These are phyloP conservation scores for Alternaria sp. DNA, from an alignment of 2,329 filamentous ascomycete species.

Conservation along the genomic window DNA sequence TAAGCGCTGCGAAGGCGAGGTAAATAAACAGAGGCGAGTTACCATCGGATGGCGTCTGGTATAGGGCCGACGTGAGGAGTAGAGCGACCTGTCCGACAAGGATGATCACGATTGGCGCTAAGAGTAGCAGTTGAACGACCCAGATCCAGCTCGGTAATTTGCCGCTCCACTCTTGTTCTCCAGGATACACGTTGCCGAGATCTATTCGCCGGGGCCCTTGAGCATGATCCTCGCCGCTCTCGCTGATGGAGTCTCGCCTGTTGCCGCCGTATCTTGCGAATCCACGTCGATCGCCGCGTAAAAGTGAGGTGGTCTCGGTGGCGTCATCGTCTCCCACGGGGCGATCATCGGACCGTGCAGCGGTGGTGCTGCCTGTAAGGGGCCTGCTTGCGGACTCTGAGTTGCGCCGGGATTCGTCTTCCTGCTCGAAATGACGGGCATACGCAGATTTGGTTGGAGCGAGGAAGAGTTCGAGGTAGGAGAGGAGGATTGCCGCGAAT, in stretches of 20 bases:
- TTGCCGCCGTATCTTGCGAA: slow-evolving; percentile 61
- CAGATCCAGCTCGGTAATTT: slow-evolving; percentile 83
- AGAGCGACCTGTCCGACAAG: slow-evolving; percentile 78
- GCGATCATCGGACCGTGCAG: slow-evolving; percentile 41
- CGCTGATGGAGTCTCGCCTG: slow-evolving; percentile 47
- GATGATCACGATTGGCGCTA: slow-evolving; percentile 79
- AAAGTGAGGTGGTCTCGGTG: slow-evolving; percentile 64
- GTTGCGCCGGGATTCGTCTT: slow-evolving; percentile 17
- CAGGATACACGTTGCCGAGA: slow-evolving; percentile 58
- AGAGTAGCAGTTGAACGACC: slow-evolving; percentile 82
- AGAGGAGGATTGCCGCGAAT: slow-evolving; percentile 76
- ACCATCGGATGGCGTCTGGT: slow-evolving; percentile 86
- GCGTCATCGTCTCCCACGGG: slow-evolving; percentile 48
- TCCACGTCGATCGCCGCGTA: slow-evolving; percentile 59
- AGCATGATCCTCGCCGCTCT: slow-evolving; percentile 41
- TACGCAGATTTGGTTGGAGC: slow-evolving; percentile 73
- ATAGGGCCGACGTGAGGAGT: slow-evolving; percentile 71
- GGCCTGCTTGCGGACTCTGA: slow-evolving; percentile 45
- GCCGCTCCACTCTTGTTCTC: slow-evolving; percentile 86
- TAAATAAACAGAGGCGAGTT: slow-evolving; percentile 75
- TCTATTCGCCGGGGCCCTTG: slow-evolving; percentile 45
- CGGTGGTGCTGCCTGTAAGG: slow-evolving; percentile 40
- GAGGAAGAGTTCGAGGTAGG: slow-evolving; percentile 79
- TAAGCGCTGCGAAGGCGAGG: slow-evolving; percentile 69
- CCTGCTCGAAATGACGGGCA: slow-evolving; percentile 59